Evolutionary conservation across 139 green algal species (phyloP), one percentile per base, ranked within the genome.

Genomic region (Parachlorella kessleri): DNA sequence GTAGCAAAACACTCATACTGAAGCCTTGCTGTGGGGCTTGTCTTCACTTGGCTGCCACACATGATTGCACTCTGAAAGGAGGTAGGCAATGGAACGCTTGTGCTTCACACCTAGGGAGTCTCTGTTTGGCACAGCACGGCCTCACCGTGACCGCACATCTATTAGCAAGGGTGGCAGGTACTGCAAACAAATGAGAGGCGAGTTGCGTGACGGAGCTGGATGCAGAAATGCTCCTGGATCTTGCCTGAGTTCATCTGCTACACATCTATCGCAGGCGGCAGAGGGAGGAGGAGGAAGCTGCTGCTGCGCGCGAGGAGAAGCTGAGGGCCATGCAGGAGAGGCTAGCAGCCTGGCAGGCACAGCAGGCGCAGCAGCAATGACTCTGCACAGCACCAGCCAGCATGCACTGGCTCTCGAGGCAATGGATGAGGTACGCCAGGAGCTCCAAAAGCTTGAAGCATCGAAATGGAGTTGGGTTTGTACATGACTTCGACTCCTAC

Each of bases 271-370:
- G 10, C 33, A 59, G 66, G 77, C 83, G 79, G 78, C 37, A 72
- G 48, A 78, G 77, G 33, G 76, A 82, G 66, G 84, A 79, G 36
- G 82, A 75, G n/a, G 80, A 77, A 33, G 82, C 69, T 30, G 85
- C 77, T 35, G 84, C 79, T n/a, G 88, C 84, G 7, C 89, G 86
- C 21, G 88, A 76, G 28, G 83, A 88, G 8, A 83, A 86, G 59
- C 55, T 93, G 72, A 76, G 48, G 66, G 73, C 74, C 3, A 94
- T 93, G 90, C 83, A 93, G 69, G 90, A 84, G 36, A 81, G 85
- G 26, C 36, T 94, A 55, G 86, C 80, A n/a, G 90, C 88, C 3
- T 94, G 82, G 81, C 84, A 92, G 67, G 85, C 85, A 14, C 53
- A 81, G 72, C 82, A 86, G 66, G 72, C 30, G 73, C 66, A 36